Percentiles rank a stretch among this genome's conserved stretches.
Evolutionary conservation across 73 alveolate genomes (phyloP).

Genomic region (Paramecium sexaurelia): DNA sequence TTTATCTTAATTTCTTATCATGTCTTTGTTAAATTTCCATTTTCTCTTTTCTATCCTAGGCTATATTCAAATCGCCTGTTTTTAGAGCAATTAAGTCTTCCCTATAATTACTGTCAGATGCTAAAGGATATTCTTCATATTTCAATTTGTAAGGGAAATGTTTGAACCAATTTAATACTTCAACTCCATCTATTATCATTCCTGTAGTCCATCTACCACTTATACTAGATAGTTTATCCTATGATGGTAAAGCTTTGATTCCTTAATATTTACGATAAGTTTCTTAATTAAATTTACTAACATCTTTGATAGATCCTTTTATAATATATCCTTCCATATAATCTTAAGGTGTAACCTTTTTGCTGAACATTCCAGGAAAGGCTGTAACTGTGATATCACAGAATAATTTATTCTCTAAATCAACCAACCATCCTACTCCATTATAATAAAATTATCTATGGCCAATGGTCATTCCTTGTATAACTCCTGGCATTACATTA

Average conservation of each 20-base stretch:
- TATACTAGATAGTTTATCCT: neutral
- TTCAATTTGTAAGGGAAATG: conserved; percentile 60
- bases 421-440: conserved; percentile 32
- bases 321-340: conserved; percentile 54
- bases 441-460: conserved; percentile 47
- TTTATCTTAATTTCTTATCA: conserved; percentile 57
- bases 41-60: conserved; percentile 50
- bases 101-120: conserved; percentile 68
- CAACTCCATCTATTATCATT: conserved; percentile 57
- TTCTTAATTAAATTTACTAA: conserved; percentile 30
- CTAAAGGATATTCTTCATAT: conserved; percentile 59
- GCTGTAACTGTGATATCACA: conserved; percentile 41
- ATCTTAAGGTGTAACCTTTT: conserved; percentile 47
- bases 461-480: conserved; percentile 57
- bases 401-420: conserved; percentile 18
- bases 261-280: conserved; percentile 53
- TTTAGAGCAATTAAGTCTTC: conserved; percentile 46
- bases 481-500: conserved; percentile 53
- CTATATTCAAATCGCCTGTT: conserved; percentile 23
- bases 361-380: conserved; percentile 58
- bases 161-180: conserved; percentile 30
- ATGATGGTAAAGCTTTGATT: neutral
- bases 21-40: conserved; percentile 47
- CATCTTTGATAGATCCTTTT: neutral
- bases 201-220: conserved; percentile 57